Evolutionary conservation across 2,329 filamentous ascomycete genomes (phyloP).

Genomic region (Ophiocordyceps camponoti-saundersi): DNA sequence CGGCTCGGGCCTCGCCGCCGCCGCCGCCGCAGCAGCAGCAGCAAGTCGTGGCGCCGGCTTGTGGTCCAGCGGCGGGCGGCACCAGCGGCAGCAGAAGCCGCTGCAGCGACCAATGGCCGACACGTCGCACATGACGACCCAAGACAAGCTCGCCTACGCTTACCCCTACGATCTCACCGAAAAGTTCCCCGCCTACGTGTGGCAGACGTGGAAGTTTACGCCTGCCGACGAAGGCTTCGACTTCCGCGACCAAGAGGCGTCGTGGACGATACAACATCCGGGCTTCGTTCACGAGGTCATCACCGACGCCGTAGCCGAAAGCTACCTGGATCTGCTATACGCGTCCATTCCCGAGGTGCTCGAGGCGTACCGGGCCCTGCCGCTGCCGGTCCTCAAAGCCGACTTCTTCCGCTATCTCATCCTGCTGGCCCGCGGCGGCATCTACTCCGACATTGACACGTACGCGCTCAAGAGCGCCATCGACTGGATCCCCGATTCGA

Average conservation of each 20-base stretch:
- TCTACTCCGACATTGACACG: constrained; percentile 89
- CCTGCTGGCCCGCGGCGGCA: constrained; percentile 40
- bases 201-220: constrained; percentile 95
- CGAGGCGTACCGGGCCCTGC: constrained; percentile 58
- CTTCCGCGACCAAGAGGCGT: constrained; percentile 72
- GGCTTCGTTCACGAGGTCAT: constrained; percentile 94
- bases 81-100: constrained; percentile 29
- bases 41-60: background rate
- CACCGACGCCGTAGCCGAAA: constrained; percentile 70
- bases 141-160: constrained; percentile 75
- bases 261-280: constrained; percentile 76
- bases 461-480: constrained; percentile 64
- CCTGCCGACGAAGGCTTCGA: constrained; percentile 62
- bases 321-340: constrained; percentile 75
- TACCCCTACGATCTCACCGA: constrained; percentile 80
- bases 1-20: constrained; percentile 7
- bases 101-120: constrained; percentile 50
- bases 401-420: constrained; percentile 68
- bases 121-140: constrained; percentile 52
- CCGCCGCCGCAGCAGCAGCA: constrained; percentile 1
- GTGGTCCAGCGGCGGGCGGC: constrained; percentile 5
- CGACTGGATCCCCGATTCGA: constrained; percentile 69
- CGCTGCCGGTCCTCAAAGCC: constrained; percentile 59
- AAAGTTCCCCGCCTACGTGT: constrained; percentile 95
- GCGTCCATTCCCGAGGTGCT: constrained; percentile 64